Base-by-base conservation (phyloP, 2,329 filamentous ascomycete species). In the Lanzia echinophila region DNA sequence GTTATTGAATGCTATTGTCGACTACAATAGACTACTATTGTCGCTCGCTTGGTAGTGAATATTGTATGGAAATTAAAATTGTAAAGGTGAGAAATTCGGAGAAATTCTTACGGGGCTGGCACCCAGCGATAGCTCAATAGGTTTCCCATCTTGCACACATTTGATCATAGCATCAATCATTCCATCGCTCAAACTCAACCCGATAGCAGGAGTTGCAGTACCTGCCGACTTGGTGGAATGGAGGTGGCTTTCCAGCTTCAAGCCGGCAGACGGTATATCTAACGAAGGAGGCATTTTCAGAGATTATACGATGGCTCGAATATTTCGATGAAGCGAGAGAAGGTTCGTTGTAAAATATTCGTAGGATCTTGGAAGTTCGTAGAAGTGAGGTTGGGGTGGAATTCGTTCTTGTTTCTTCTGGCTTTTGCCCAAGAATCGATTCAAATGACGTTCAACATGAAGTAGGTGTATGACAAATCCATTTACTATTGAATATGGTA, bases 111-210 rank as follows among this genome's bases (percentile, higher is more conserved):
- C 82, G 36, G 82, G 82, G 62, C 70, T 74, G 63, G 71, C 73
- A 39, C 82, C 82, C 57, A 86, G 68, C 5, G 78, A 75, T 62
- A 86, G 71, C 62, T 80, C 73, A 50, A 85, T 74, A 44, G 75
- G 71, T 53, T 79, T 74, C 48, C 79, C 80, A 70, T 76, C 74
- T 62, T 78, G 77, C 38, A 79, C 75, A 63, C 77, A 80, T 67
- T 74, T 74, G 60, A 86, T 83, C 76, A 86, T 79, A 58, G 80
- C 75, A 65, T 83, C 79, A 62, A 86, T 78, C 49, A 82, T 72
- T 65, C 72, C 72, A 65, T 83, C 76, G 61, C 72, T 76, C 58
- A 86, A 69, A n/a, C 72, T 76, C 53, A 86, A 70, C 58, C 79
- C 75, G 64, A 85, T 53, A 48, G 50, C 50, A 41, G 50, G 34